These are phyloP conservation scores for Teratosphaeriaceae sp. DNA, from an alignment of 2,329 filamentous ascomycete genomes.

Conservation along the genomic window DNA sequence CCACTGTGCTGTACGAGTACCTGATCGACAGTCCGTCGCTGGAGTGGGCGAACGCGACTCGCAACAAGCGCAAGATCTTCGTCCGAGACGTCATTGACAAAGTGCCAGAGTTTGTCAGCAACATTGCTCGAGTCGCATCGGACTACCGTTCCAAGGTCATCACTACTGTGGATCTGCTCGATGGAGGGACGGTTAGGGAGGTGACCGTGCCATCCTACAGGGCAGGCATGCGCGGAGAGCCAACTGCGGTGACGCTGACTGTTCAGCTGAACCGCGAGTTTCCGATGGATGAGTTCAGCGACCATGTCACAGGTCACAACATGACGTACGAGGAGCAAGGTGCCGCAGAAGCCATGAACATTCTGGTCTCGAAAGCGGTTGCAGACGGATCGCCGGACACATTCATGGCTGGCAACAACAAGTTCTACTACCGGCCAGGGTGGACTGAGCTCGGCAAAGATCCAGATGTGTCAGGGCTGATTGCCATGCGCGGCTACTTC, in stretches of 20 bases:
- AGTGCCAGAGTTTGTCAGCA: slow-evolving; percentile 3
- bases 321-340: slow-evolving; percentile 5
- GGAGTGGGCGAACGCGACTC: slow-evolving; percentile 6
- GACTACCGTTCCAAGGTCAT: slow-evolving; percentile 10
- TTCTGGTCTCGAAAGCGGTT: slow-evolving; percentile 13
- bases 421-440: slow-evolving; percentile 16
- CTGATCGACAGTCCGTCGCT: slow-evolving; percentile 8
- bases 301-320: slow-evolving; percentile 6
- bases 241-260: not conserved
- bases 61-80: slow-evolving; percentile 7
- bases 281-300: not conserved
- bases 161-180: not conserved
- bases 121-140: slow-evolving; percentile 8
- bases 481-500: slow-evolving; percentile 12
- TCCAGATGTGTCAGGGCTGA: not conserved
- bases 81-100: slow-evolving; percentile 10
- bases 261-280: not conserved
- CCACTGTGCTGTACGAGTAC: slow-evolving; percentile 14
- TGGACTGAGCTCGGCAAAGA: slow-evolving; percentile 1
- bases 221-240: not conserved
- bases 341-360: slow-evolving; percentile 14
- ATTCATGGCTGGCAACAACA: slow-evolving; percentile 14
- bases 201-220: not conserved
- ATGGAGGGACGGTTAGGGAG: not conserved
- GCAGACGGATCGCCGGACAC: not conserved